Evolutionary conservation across 768 basidiomycete genomes (phyloP), one percentile per base, ranked within the genome.

Genomic region (Auriscalpium vulgare): DNA sequence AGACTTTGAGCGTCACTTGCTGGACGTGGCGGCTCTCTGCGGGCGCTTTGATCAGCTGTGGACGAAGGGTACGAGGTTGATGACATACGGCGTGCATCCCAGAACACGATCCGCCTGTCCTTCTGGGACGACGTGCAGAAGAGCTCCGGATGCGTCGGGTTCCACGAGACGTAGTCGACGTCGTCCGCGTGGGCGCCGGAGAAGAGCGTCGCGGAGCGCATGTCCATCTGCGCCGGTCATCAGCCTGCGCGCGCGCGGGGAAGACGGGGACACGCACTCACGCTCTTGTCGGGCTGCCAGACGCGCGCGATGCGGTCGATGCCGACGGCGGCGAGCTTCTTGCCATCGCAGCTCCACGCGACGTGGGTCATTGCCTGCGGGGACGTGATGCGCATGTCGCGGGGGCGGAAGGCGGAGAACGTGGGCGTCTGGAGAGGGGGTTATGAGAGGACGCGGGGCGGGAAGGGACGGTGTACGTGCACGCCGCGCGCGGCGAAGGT

Each of bases 331-430:
- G 86, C 87, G 13, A 91, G 74, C 56, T 85, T 85, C 72, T 84
- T 84, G 16, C 89, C 89, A 64, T 91, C 89, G 63, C 88, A 90
- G 62, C 76, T 91, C 88, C 88, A 92, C 0, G 87, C 85, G 52
- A 91, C 82, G 65, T 88, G 87, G 47, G 76, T 87, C 75, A 90
- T 86, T 1, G 69, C 68, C 62, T 87, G 84, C 16, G 79, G 68
- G 49, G 80, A 83, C 4, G 82, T 72, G 55, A 87, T 79, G 21
- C 84, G 80, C 55, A 85, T 78, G 66, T 90, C 87, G 66, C 87
- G 79, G 7, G 88, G 87, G 64, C 85, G 84, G 67, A 88, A 88
- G 3, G 88, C 85, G 56, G 87, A 84, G 68, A 90, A 91, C 17
- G 78, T 87, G 36, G 88, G 88, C 51, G 83, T 79, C 88, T 89